phyloP scores from a whole-genome alignment of 2,329 filamentous ascomycete genomes.

The Epichloe festucae region DNA sequence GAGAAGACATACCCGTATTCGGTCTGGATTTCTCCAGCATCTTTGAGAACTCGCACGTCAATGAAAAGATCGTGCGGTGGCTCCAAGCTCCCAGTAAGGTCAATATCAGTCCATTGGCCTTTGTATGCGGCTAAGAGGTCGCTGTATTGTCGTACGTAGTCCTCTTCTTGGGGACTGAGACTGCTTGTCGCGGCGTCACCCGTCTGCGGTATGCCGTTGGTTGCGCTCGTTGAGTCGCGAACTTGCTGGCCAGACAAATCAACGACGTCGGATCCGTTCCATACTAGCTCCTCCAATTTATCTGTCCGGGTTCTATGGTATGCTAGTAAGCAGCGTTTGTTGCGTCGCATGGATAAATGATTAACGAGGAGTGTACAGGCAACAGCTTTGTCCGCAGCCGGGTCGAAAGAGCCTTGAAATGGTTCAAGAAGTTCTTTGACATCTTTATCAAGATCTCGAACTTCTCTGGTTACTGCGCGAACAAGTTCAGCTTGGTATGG shows the following conservation, averaged over 20 bases:
- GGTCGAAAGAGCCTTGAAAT: slow-evolving; percentile 76
- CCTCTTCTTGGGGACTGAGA: slow-evolving; percentile 88
- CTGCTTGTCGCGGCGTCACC: slow-evolving; percentile 52
- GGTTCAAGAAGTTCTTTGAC: slow-evolving; percentile 66
- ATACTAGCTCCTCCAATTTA: slow-evolving; percentile 86
- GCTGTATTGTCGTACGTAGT: slow-evolving; percentile 84
- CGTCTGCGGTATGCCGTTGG: slow-evolving; percentile 20
- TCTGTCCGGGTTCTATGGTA: slow-evolving; percentile 87
- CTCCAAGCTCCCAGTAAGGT: slow-evolving; percentile 84
- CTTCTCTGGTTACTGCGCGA: slow-evolving; percentile 76
- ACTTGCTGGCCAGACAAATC: slow-evolving; percentile 52
- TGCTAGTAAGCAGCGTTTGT: slow-evolving; percentile 88
- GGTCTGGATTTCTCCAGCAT: slow-evolving; percentile 96
- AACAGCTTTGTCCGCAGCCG: slow-evolving; percentile 65
- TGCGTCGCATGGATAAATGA: slow-evolving; percentile 86
- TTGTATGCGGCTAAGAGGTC: slow-evolving; percentile 94
- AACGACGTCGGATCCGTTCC: slow-evolving; percentile 74
- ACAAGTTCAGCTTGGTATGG: slow-evolving; percentile 89
- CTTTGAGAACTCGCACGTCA: slow-evolving; percentile 88
- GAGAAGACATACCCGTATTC: slow-evolving; percentile 65
- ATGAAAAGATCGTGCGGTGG: slow-evolving; percentile 95
- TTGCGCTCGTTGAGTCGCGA: slow-evolving; percentile 22
- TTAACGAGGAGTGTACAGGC: slow-evolving; percentile 86
- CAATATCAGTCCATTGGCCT: slow-evolving; percentile 95
- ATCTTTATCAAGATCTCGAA: slow-evolving; percentile 84